Evolutionary conservation across 2,329 filamentous ascomycete genomes (phyloP).

Genomic region (Sordariomycetes sp.): DNA sequence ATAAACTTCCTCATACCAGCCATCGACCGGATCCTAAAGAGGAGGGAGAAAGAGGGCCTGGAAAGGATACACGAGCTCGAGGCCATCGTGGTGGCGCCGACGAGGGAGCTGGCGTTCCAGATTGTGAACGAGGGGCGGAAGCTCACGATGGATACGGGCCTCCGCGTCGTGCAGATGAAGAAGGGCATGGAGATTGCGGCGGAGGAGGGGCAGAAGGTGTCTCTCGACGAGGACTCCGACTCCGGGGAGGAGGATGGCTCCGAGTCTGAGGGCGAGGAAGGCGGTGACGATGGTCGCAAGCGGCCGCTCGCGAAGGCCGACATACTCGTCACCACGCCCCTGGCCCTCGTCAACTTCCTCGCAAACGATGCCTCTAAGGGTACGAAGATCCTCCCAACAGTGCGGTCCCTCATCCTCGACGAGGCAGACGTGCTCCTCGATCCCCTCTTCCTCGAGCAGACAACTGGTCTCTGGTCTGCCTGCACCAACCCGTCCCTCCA

Average conservation of each 20-base stretch:
- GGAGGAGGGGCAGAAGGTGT: conserved; percentile 24
- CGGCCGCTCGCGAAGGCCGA: conserved; percentile 18
- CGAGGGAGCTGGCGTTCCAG: conserved; percentile 67
- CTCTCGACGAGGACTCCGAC: conserved; percentile 23
- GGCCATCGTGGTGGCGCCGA: conserved; percentile 66
- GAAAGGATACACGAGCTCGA: conserved; percentile 38
- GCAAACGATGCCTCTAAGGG: conserved; percentile 26
- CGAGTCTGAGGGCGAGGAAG: conserved; percentile 22
- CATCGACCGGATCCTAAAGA: conserved; percentile 62
- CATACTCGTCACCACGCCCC: conserved; percentile 28
- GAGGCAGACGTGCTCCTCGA: conserved; percentile 94
- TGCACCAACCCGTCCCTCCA: conserved; percentile 62
- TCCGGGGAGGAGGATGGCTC: conserved; percentile 19
- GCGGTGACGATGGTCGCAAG: conserved; percentile 13
- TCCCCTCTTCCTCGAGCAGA: conserved; percentile 81
- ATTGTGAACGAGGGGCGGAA: conserved; percentile 83
- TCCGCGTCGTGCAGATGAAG: conserved; percentile 71
- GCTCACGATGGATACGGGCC: conserved; percentile 61
- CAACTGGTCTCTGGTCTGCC: conserved; percentile 70
- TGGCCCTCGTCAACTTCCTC: conserved; percentile 67
- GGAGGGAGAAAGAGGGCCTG: conserved; percentile 31
- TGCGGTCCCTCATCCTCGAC: conserved; percentile 71
- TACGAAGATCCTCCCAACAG: conserved; percentile 47
- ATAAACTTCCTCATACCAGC: conserved; percentile 84
- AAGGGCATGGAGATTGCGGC: conserved; percentile 68